A percentile compares a stretch with the other conserved stretches of the same genome.
Conservation (phyloP, 2,329 filamentous ascomycete species). For the Lithohypha guttulata region DNA sequence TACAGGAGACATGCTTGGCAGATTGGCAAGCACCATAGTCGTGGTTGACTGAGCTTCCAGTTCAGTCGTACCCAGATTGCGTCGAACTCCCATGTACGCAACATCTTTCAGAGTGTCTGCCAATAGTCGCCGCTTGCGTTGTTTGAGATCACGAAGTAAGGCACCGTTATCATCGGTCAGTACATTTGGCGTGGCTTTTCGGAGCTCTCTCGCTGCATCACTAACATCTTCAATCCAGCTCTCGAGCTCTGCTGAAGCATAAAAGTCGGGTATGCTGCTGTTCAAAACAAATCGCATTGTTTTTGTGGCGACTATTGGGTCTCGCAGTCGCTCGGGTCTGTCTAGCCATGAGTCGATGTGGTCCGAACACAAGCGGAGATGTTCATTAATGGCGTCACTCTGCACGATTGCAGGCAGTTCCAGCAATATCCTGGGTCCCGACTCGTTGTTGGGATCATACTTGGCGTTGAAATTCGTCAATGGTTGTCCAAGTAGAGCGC, state of each 20-base stretch:
- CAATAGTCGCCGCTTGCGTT: conserved; percentile 78
- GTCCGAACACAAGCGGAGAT: conserved; percentile 24
- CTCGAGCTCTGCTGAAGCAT: conserved; percentile 51
- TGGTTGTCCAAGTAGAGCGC: conserved; percentile 64
- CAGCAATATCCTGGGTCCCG: neutral
- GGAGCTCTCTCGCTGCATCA: conserved; percentile 59
- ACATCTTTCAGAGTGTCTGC: conserved; percentile 76
- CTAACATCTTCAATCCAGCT: conserved; percentile 60
- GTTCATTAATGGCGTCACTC: conserved; percentile 21
- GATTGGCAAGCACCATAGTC: conserved; percentile 56
- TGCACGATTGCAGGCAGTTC: neutral
- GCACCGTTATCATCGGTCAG: conserved; percentile 81
- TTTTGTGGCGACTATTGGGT: conserved; percentile 57
- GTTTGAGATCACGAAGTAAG: conserved; percentile 77
- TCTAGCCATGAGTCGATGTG: conserved; percentile 28
- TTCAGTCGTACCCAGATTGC: conserved; percentile 65
- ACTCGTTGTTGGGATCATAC: conserved; percentile 47
- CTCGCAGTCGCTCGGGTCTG: conserved; percentile 56
- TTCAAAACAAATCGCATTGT: conserved; percentile 60
- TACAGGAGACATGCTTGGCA: conserved; percentile 28
- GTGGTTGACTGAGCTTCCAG: conserved; percentile 64
- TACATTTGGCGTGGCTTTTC: conserved; percentile 69
- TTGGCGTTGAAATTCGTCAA: conserved; percentile 53
- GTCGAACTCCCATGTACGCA: conserved; percentile 78
- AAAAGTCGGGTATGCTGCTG: conserved; percentile 41